Conservation (phyloP, 495 filamentous ascomycete genomes). For the Xylaria acuta region DNA sequence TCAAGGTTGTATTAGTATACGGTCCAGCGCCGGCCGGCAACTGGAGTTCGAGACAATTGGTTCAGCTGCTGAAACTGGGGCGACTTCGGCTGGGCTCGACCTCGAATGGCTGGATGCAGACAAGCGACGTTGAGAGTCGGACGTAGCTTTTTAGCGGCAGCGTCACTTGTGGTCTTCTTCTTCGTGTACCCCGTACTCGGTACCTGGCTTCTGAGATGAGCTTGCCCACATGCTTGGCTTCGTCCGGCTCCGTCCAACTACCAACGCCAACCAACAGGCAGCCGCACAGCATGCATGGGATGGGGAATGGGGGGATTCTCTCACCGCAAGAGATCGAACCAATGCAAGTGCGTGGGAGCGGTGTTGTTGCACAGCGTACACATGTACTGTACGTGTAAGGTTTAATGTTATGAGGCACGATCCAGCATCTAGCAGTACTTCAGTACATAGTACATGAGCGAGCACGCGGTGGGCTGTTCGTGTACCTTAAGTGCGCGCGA, state of each 20-base stretch:
- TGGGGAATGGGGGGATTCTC: neutral
- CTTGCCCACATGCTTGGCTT: slow-evolving; percentile 9
- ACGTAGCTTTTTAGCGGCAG: neutral
- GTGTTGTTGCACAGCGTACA: neutral
- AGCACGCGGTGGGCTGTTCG: slow-evolving; percentile 4
- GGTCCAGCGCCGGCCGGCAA: slow-evolving; percentile 10
- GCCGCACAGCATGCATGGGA: slow-evolving; percentile 19
- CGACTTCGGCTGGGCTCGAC: slow-evolving; percentile 8
- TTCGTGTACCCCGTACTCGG: neutral
- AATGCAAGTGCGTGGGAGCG: slow-evolving; percentile 9
- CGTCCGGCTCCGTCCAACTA: slow-evolving; percentile 7
- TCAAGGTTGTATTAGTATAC: neutral
- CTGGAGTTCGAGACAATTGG: slow-evolving; percentile 3
- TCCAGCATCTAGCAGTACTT: too few species aligned
- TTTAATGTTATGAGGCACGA: neutral
- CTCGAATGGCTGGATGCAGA: neutral
- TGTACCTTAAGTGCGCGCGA: neutral
- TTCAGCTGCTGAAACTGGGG: slow-evolving; percentile 5
- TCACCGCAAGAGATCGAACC: slow-evolving; percentile 22
- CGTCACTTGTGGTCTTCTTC: neutral
- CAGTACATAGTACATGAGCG: too few species aligned
- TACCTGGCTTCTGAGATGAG: slow-evolving; percentile 4
- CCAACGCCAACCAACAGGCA: slow-evolving; percentile 11
- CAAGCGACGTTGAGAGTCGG: slow-evolving; percentile 5
- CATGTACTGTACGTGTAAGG: too few species aligned